Percentiles rank a stretch among this genome's conserved stretches.
These are phyloP conservation scores for Verticillium albo-atrum DNA, from an alignment of 2,329 filamentous ascomycete species.

Conservation along the genomic window DNA sequence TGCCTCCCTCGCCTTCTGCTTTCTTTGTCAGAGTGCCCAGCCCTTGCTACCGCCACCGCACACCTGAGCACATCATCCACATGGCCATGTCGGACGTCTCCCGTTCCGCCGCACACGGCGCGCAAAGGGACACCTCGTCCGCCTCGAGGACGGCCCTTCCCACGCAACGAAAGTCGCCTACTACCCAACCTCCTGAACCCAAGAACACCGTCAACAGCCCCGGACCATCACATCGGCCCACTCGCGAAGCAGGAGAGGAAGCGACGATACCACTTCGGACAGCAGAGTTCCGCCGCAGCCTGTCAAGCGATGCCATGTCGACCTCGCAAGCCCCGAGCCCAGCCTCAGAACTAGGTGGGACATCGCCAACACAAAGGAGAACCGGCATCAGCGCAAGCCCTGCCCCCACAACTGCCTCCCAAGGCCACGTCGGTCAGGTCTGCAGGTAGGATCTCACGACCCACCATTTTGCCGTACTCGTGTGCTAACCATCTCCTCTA, in stretches of 20 bases:
- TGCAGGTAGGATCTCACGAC: constrained; percentile 56
- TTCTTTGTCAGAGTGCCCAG: not conserved
- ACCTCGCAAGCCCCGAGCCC: constrained; percentile 10
- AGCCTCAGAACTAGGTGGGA: constrained; percentile 7
- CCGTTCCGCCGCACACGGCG: constrained; percentile 8
- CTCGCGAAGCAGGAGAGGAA: not conserved
- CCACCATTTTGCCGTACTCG: not conserved
- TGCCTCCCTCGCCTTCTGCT: not conserved
- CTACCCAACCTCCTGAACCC: not conserved
- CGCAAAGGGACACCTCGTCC: constrained; percentile 7
- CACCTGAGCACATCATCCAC: constrained; percentile 1
- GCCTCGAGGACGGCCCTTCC: constrained; percentile 12
- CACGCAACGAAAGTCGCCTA: constrained; percentile 11
- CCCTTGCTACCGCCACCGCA: not conserved
- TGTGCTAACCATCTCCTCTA: constrained; percentile 33
- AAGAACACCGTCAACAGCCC: not conserved
- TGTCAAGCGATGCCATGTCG: constrained; percentile 11
- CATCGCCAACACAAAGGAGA: constrained; percentile 5
- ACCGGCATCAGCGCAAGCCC: constrained; percentile 8
- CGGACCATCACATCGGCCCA: not conserved
- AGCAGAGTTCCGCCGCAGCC: constrained; percentile 4
- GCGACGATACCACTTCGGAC: not conserved
- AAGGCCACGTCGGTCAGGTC: constrained; percentile 54
- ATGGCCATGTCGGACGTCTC: constrained; percentile 14
- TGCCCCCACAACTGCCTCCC: constrained; percentile 8